phyloP scores from a whole-genome alignment of 176 grass and related monocot genomes.

The Dactylis glomerata region DNA sequence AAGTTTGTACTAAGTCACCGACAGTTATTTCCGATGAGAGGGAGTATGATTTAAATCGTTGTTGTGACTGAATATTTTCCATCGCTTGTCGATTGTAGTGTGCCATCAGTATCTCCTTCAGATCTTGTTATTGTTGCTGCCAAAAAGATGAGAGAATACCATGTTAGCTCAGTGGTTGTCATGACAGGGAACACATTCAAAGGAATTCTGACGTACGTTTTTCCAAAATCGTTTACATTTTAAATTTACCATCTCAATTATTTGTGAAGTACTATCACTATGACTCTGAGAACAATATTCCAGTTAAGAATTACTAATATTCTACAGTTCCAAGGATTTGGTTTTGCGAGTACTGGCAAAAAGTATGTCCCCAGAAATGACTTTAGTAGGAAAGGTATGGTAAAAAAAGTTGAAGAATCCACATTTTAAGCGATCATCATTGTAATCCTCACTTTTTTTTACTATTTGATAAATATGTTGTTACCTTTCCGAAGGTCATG shows the following conservation, averaged over 20 bases:
- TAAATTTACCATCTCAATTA: background rate
- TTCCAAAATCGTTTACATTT: background rate
- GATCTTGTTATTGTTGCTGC: conserved; percentile 55
- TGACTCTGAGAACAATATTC: background rate
- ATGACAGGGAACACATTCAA: conserved; percentile 52
- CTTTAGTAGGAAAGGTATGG: conserved; percentile 22
- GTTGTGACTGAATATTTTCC: background rate
- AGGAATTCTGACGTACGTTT: conserved; percentile 72
- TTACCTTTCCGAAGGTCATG: conserved; percentile 61
- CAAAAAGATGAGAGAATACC: conserved; percentile 71
- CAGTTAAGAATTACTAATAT: background rate
- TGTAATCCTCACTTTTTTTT: background rate
- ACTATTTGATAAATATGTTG: background rate
- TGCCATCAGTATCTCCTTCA: conserved; percentile 60
- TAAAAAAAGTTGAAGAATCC: conserved; percentile 29
- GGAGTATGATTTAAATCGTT: too few relatives aligned
- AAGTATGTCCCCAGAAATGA: conserved; percentile 46
- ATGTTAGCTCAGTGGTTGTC: conserved; percentile 69
- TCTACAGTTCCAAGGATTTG: conserved; percentile 64
- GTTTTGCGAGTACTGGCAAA: conserved; percentile 64
- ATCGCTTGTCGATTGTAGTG: conserved; percentile 28
- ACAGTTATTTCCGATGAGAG: too few relatives aligned
- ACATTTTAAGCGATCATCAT: background rate
- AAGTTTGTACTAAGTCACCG: too few relatives aligned
- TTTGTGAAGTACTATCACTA: background rate